Evolutionary conservation across 768 basidiomycete species (phyloP).

Genomic region (Boletus eberwhitei): DNA sequence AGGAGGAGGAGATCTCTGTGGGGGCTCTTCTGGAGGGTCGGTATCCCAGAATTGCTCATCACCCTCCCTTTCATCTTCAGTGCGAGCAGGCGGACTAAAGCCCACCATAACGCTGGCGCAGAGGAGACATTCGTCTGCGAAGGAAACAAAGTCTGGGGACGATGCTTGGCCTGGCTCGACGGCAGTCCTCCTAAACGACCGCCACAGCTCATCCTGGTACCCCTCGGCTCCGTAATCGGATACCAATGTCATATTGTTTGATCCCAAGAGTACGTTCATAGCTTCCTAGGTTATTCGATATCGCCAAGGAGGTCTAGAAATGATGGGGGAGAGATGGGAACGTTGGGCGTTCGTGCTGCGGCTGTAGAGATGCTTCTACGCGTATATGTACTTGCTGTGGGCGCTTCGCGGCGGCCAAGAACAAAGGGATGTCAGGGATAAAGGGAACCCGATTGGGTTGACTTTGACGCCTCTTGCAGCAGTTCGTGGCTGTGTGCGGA

Average conservation of each 20-base stretch:
- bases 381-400: slow-evolving; percentile 17
- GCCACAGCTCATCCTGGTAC: slow-evolving; percentile 18
- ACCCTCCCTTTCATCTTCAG: background rate
- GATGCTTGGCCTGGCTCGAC: slow-evolving; percentile 29
- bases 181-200: slow-evolving; percentile 18
- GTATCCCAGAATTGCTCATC: background rate
- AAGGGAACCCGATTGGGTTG: too few species aligned
- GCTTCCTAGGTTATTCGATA: background rate
- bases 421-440: too few species aligned
- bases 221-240: background rate
- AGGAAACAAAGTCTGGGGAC: slow-evolving; percentile 18
- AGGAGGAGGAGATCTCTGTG: background rate
- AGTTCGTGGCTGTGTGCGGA: background rate
- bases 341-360: slow-evolving; percentile 11
- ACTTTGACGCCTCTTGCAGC: background rate
- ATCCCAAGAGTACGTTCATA: slow-evolving; percentile 11
- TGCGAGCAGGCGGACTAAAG: background rate
- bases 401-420: slow-evolving; percentile 6
- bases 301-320: background rate
- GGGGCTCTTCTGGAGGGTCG: background rate
- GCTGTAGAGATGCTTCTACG: slow-evolving; percentile 2
- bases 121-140: slow-evolving; percentile 30
- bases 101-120: slow-evolving; percentile 19
- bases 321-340: background rate
- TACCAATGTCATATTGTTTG: slow-evolving; percentile 13